A percentile compares a stretch with the other conserved stretches of the same genome.
Evolutionary conservation across 2,329 filamentous ascomycete species (phyloP).

Genomic region (Ceratocystis alfenasii): DNA sequence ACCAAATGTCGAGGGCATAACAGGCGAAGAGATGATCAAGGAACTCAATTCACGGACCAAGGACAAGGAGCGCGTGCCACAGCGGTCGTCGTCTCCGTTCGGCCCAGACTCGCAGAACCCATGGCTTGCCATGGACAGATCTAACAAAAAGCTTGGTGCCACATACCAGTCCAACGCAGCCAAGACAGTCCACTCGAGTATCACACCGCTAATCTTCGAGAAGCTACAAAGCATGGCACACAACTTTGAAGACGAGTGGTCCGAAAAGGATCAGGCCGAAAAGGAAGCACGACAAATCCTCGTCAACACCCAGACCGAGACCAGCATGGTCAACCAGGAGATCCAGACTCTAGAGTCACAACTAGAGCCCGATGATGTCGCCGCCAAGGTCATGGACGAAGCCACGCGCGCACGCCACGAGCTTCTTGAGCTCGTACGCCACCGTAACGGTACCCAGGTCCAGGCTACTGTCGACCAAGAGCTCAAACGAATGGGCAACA

Average conservation of each 20-base stretch:
- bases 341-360: slow-evolving; percentile 45
- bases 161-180: slow-evolving; percentile 52
- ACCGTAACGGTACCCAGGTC: slow-evolving; percentile 42
- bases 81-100: slow-evolving; percentile 65
- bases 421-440: slow-evolving; percentile 38
- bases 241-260: slow-evolving; percentile 62
- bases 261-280: slow-evolving; percentile 59
- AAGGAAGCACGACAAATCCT: slow-evolving; percentile 55
- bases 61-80: slow-evolving; percentile 47
- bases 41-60: slow-evolving; percentile 58
- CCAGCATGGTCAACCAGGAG: slow-evolving; percentile 48
- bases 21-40: slow-evolving; percentile 74
- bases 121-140: slow-evolving; percentile 21
- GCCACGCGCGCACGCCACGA: slow-evolving; percentile 39
- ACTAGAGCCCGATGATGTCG: slow-evolving; percentile 44
- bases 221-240: slow-evolving; percentile 59
- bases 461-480: slow-evolving; percentile 38
- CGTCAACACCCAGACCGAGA: slow-evolving; percentile 54
- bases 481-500: slow-evolving; percentile 40
- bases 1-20: slow-evolving; percentile 66
- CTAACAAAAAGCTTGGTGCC: slow-evolving; percentile 33
- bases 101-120: slow-evolving; percentile 49
- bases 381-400: slow-evolving; percentile 40
- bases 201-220: slow-evolving; percentile 56
- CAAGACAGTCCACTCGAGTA: slow-evolving; percentile 55